phyloP scores from a whole-genome alignment of 202 grass and related monocot genomes.

The Saccharum hybrid region DNA sequence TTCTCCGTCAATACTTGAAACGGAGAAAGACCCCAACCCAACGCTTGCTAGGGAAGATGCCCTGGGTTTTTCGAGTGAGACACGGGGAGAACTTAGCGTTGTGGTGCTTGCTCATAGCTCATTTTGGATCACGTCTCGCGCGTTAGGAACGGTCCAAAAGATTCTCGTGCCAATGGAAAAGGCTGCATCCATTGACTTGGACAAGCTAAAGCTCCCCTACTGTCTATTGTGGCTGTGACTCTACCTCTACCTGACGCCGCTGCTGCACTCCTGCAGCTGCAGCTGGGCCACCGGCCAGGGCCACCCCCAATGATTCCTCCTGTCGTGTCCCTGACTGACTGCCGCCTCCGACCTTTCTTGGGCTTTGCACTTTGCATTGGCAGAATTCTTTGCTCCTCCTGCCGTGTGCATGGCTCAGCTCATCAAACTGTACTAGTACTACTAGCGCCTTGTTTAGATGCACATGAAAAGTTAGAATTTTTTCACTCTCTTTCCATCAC shows the following conservation, averaged over 20 bases:
- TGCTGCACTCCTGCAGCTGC: neutral
- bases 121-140: conserved; percentile 7
- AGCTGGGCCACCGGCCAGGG: conserved; percentile 7
- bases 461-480: no score
- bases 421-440: neutral
- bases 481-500: no score
- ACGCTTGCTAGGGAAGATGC: conserved; percentile 3
- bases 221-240: conserved; percentile 7
- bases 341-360: neutral
- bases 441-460: no score
- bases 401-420: neutral
- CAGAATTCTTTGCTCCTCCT: neutral
- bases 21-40: neutral
- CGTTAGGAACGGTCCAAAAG: no score
- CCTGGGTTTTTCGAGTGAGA: neutral
- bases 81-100: conserved; percentile 2
- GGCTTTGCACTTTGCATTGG: neutral
- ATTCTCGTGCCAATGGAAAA: no score
- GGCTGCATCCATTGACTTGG: no score
- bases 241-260: neutral
- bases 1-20: neutral
- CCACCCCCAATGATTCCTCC: conserved; percentile 12
- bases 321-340: neutral
- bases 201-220: no score
- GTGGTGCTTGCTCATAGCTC: conserved; percentile 22